A percentile compares a stretch with the other conserved stretches of the same genome.
Evolutionary conservation across 2,329 filamentous ascomycete genomes (phyloP).

Genomic region (Neobulgaria alba): DNA sequence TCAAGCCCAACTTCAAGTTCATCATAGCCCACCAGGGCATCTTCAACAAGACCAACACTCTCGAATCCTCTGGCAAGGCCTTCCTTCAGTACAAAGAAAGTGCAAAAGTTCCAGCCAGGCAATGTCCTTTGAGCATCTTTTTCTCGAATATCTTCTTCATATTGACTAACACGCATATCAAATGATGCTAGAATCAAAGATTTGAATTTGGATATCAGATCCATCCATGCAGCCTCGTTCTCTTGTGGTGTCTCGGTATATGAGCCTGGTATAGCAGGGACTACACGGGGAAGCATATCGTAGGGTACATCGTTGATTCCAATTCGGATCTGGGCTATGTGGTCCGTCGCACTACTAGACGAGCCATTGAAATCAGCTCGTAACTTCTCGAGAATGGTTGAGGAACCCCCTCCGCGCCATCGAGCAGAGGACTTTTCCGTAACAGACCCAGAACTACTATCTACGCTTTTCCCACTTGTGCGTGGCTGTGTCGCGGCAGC

Average conservation of each 20-base stretch:
- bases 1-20: constrained; percentile 86
- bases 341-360: constrained; percentile 62
- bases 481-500: constrained; percentile 70
- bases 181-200: constrained; percentile 81
- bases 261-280: constrained; percentile 53
- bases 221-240: constrained; percentile 71
- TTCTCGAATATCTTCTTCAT: constrained; percentile 94
- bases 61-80: constrained; percentile 90
- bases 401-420: constrained; percentile 70
- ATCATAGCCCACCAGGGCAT: constrained; percentile 90
- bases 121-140: constrained; percentile 79
- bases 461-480: constrained; percentile 42
- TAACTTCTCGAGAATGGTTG: constrained; percentile 81
- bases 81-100: constrained; percentile 96
- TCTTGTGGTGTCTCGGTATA: constrained; percentile 69
- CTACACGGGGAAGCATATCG: constrained; percentile 52
- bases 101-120: constrained; percentile 98
- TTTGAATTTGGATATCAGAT: constrained; percentile 81
- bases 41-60: constrained; percentile 90
- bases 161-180: constrained; percentile 81
- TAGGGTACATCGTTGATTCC: constrained; percentile 61
- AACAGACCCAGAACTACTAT: constrained; percentile 41
- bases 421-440: constrained; percentile 63
- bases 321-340: constrained; percentile 78
- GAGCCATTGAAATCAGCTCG: constrained; percentile 81